These are phyloP conservation scores for Teunomyces panamensis DNA, from an alignment of 805 yeast species.

Conservation along the genomic window DNA sequence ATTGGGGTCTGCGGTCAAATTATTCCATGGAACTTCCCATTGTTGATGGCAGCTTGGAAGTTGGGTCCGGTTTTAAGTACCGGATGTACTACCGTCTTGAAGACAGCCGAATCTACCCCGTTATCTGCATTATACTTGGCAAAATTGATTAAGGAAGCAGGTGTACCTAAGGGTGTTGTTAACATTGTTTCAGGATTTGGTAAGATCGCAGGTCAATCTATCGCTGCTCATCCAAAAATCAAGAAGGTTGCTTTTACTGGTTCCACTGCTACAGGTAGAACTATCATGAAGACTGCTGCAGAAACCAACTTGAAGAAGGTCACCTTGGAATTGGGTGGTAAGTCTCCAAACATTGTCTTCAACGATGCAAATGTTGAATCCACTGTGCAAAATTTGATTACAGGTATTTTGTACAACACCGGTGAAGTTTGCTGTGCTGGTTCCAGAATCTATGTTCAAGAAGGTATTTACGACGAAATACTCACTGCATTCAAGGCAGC, in stretches of 20 bases:
- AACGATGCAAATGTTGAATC: conserved; percentile 78
- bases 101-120: conserved; percentile 92
- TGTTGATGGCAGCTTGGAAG: conserved; percentile 93
- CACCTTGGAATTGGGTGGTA: conserved; percentile 94
- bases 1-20: conserved; percentile 94
- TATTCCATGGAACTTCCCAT: conserved; percentile 97
- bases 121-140: conserved; percentile 79
- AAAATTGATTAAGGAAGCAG: conserved; percentile 70
- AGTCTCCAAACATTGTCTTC: conserved; percentile 87
- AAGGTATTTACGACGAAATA: conserved; percentile 75
- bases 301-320: conserved; percentile 80
- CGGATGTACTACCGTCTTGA: conserved; percentile 84
- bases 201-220: conserved; percentile 76
- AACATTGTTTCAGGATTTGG: conserved; percentile 89
- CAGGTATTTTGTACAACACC: conserved; percentile 88
- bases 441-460: conserved; percentile 87
- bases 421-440: conserved; percentile 98
- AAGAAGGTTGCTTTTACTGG: conserved; percentile 95
- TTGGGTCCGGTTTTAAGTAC: conserved; percentile 90
- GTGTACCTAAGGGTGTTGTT: conserved; percentile 88
- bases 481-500: conserved; percentile 59
- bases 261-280: conserved; percentile 86
- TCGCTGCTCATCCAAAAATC: conserved; percentile 73
- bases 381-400: conserved; percentile 71
- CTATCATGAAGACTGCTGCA: conserved; percentile 78